These are phyloP conservation scores for Pichia ethanolica DNA, from an alignment of 805 yeast genomes.

Conservation along the genomic window DNA sequence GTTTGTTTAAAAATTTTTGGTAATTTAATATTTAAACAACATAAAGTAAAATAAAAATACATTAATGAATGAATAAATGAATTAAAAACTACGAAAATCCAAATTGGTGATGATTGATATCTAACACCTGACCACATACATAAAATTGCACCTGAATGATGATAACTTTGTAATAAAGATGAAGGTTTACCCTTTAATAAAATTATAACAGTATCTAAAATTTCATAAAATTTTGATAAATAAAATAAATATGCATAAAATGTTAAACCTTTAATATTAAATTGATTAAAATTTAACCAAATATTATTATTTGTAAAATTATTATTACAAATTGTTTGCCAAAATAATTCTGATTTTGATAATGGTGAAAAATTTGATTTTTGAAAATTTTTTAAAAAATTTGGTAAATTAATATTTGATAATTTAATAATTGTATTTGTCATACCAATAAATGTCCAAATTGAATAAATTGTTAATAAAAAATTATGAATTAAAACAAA, in stretches of 20 bases:
- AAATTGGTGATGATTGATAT: slow-evolving; percentile 64
- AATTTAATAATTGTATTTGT: slow-evolving; percentile 34
- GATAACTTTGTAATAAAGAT: slow-evolving; percentile 62
- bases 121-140: slow-evolving; percentile 78
- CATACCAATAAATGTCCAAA: slow-evolving; percentile 70
- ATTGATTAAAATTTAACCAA: slow-evolving; percentile 31
- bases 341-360: slow-evolving; percentile 36
- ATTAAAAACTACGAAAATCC: slow-evolving; percentile 75
- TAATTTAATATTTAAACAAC: slow-evolving; percentile 50
- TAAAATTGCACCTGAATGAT: slow-evolving; percentile 74
- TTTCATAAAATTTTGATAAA: slow-evolving; percentile 64
- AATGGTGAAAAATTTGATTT: neutral
- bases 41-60: slow-evolving; percentile 62
- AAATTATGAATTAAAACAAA: slow-evolving; percentile 57
- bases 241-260: slow-evolving; percentile 62
- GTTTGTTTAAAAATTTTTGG: slow-evolving; percentile 50
- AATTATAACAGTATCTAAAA: slow-evolving; percentile 60
- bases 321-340: slow-evolving; percentile 47
- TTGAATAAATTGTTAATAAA: slow-evolving; percentile 55
- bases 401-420: slow-evolving; percentile 26
- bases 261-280: slow-evolving; percentile 36
- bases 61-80: slow-evolving; percentile 70
- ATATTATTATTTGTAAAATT: slow-evolving; percentile 47
- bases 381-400: slow-evolving; percentile 15
- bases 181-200: slow-evolving; percentile 61